Conservation (phyloP, 2,329 filamentous ascomycete species). For the Ascochyta koolunga region DNA sequence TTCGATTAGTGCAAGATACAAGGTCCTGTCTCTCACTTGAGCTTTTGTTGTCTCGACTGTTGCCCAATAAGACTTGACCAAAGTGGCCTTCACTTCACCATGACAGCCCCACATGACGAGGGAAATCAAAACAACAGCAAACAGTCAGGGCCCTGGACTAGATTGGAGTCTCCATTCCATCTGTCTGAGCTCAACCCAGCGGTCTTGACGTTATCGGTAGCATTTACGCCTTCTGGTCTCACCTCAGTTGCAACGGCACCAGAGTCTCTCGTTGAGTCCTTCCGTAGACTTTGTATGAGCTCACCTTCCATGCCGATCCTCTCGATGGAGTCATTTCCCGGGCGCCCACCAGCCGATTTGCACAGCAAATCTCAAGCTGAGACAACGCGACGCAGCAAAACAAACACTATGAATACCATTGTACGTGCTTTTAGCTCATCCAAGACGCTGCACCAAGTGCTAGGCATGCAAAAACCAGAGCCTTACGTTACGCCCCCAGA, state of each 20-base stretch:
- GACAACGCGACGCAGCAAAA: slow-evolving; percentile 2
- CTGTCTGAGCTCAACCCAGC: background rate
- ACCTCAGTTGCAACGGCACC: background rate
- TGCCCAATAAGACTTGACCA: background rate
- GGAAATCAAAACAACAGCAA: background rate
- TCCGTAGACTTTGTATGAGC: background rate
- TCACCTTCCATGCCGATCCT: background rate
- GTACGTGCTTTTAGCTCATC: slow-evolving; percentile 11
- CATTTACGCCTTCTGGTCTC: background rate
- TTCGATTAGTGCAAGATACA: background rate
- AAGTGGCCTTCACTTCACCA: slow-evolving; percentile 8
- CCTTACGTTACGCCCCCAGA: slow-evolving; percentile 13
- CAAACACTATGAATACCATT: background rate
- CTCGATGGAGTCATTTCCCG: background rate
- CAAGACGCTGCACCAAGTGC: slow-evolving; percentile 16
- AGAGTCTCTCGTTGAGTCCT: background rate
- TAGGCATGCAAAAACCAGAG: slow-evolving; percentile 17
- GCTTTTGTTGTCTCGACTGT: background rate
- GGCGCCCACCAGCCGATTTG: background rate
- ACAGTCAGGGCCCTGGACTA: background rate
- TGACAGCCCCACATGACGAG: background rate
- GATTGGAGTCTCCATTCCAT: background rate
- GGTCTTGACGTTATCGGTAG: background rate
- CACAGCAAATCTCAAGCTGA: slow-evolving; percentile 1
- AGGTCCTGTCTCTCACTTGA: background rate